phyloP scores from a whole-genome alignment of 2,329 filamentous ascomycete species.

The Talaromyces verruculosus region DNA sequence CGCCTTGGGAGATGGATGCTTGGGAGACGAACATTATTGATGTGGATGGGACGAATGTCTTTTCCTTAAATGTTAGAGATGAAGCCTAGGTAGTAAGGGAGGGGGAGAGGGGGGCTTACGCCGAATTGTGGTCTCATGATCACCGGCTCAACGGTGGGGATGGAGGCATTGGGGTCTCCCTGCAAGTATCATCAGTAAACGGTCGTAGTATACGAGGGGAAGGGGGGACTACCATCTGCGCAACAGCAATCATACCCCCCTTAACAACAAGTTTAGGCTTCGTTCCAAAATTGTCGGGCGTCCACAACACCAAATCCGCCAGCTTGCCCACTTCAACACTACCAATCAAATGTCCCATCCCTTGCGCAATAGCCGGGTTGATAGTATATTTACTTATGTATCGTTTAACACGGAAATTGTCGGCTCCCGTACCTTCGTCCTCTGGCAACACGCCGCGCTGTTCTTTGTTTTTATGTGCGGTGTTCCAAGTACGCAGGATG shows the following conservation, averaged over 20 bases:
- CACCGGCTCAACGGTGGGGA: conserved; percentile 83
- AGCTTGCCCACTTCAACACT: conserved; percentile 86
- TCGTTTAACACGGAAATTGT: conserved; percentile 89
- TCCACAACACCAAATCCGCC: conserved; percentile 87
- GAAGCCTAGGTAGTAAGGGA: too few relatives aligned
- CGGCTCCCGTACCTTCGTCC: conserved; percentile 74
- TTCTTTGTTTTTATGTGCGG: conserved; percentile 92
- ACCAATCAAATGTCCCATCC: conserved; percentile 82
- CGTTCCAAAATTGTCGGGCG: conserved; percentile 77
- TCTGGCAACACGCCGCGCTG: conserved; percentile 75
- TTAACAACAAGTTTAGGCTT: conserved; percentile 83
- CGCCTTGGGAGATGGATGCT: conserved; percentile 66
- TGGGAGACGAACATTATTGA: conserved; percentile 82
- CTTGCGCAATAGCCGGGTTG: conserved; percentile 88
- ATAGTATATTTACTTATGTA: conserved; percentile 96
- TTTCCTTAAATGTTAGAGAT: background rate
- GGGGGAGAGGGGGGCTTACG: conserved; percentile 30
- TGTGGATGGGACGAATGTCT: conserved; percentile 65
- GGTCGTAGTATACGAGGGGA: background rate
- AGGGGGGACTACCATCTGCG: conserved; percentile 68
- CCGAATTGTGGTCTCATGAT: conserved; percentile 86
- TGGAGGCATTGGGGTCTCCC: conserved; percentile 79
- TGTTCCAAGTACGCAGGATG: conserved; percentile 91
- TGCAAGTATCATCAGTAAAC: conserved; percentile 33
- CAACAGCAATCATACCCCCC: conserved; percentile 78